phyloP scores from a whole-genome alignment of 2,329 filamentous ascomycete species.

The Aspergillus felis region DNA sequence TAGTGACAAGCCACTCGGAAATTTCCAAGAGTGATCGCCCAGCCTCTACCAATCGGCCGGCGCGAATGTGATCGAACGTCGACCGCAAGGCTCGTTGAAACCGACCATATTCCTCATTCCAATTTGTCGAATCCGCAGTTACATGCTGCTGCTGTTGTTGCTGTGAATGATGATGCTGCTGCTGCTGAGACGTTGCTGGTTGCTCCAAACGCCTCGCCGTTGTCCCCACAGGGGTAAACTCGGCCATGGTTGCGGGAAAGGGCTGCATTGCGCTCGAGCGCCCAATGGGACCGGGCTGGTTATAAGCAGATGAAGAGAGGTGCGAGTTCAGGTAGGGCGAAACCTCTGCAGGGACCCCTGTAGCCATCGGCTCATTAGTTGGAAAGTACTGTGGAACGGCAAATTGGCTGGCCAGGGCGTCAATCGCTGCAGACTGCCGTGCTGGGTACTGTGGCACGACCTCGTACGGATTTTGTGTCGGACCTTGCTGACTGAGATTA shows the following conservation, averaged over 20 bases:
- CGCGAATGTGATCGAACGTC: slow-evolving; percentile 68
- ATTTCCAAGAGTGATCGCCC: slow-evolving; percentile 57
- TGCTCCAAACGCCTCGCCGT: slow-evolving; percentile 36
- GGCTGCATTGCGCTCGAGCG: slow-evolving; percentile 49
- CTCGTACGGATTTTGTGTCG: slow-evolving; percentile 66
- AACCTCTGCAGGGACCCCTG: slow-evolving; percentile 55
- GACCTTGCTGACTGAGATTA: slow-evolving; percentile 63
- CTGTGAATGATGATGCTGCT: slow-evolving; percentile 13
- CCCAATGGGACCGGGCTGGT: slow-evolving; percentile 57
- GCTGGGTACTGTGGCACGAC: slow-evolving; percentile 69
- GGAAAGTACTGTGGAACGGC: slow-evolving; percentile 71
- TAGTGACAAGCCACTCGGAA: slow-evolving; percentile 63
- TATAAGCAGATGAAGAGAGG: slow-evolving; percentile 54
- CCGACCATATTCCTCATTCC: slow-evolving; percentile 65
- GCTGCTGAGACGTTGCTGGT: slow-evolving; percentile 20
- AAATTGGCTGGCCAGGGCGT: slow-evolving; percentile 68
- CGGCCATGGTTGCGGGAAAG: slow-evolving; percentile 52
- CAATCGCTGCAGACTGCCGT: slow-evolving; percentile 72
- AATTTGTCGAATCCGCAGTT: slow-evolving; percentile 43
- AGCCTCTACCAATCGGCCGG: slow-evolving; percentile 58
- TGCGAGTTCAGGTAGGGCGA: slow-evolving; percentile 64
- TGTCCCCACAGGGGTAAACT: slow-evolving; percentile 37
- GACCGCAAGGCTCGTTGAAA: slow-evolving; percentile 55
- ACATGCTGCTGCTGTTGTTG: slow-evolving; percentile 22
- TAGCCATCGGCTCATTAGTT: slow-evolving; percentile 60